Evolutionary conservation across 805 yeast genomes (phyloP).

Genomic region (Saccharomyces eubayanus): DNA sequence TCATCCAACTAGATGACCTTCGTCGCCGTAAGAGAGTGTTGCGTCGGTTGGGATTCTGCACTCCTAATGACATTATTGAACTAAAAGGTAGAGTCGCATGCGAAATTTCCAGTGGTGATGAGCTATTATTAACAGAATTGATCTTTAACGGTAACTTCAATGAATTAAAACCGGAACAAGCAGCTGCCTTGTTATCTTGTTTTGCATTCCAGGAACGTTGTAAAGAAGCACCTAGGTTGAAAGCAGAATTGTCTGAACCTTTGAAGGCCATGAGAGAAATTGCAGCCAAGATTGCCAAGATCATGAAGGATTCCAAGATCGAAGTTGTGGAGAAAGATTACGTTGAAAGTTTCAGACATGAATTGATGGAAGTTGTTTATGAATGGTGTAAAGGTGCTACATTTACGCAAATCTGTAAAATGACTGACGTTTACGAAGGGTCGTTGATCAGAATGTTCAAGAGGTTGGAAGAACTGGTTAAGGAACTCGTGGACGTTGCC

Average conservation of each 20-base stretch:
- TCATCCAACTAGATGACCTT: slow-evolving; percentile 88
- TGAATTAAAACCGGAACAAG: slow-evolving; percentile 78
- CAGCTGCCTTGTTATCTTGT: slow-evolving; percentile 87
- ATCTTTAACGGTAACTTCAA: slow-evolving; percentile 93
- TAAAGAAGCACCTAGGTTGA: slow-evolving; percentile 75
- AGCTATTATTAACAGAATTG: slow-evolving; percentile 76
- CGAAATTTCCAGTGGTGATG: slow-evolving; percentile 86
- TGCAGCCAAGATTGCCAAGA: slow-evolving; percentile 85
- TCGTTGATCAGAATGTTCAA: slow-evolving; percentile 90
- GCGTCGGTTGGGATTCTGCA: slow-evolving; percentile 83
- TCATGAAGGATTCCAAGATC: slow-evolving; percentile 80
- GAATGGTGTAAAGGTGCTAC: slow-evolving; percentile 97
- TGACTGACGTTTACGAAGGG: slow-evolving; percentile 99
- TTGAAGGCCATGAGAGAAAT: slow-evolving; percentile 78
- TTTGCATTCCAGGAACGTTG: slow-evolving; percentile 96
- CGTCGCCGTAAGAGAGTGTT: slow-evolving; percentile 88
- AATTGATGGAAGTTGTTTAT: slow-evolving; percentile 92
- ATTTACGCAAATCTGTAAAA: slow-evolving; percentile 93
- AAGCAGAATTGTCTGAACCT: slow-evolving; percentile 90
- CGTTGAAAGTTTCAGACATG: slow-evolving; percentile 83
- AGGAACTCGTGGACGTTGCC: slow-evolving; percentile 86
- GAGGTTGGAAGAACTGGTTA: slow-evolving; percentile 83
- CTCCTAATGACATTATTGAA: slow-evolving; percentile 83
- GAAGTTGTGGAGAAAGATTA: slow-evolving; percentile 89
- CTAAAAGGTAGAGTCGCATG: slow-evolving; percentile 96